Percentiles rank a stretch among this genome's conserved stretches.
phyloP scores from a whole-genome alignment of 1,284 basidiomycete genomes.

The Irpex lacteus region DNA sequence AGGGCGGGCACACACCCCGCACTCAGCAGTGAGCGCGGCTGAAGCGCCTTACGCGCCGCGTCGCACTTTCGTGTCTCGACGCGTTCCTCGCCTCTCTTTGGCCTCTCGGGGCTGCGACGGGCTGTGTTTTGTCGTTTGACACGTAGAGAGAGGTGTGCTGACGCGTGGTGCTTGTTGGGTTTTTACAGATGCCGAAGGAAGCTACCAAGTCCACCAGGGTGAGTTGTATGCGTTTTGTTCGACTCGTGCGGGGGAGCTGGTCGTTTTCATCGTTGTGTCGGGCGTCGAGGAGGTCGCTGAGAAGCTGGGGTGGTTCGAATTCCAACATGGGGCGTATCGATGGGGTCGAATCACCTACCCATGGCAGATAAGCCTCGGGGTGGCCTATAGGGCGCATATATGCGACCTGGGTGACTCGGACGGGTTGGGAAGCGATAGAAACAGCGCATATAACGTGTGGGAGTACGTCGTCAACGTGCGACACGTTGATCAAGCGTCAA shows the following conservation, averaged over 20 bases:
- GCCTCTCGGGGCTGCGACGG: not conserved
- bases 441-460: not conserved
- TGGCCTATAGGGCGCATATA: not conserved
- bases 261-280: constrained; percentile 7
- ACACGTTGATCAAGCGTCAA: not conserved
- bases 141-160: constrained; percentile 33
- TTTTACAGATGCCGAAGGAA: constrained; percentile 79
- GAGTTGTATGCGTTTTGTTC: constrained; percentile 23
- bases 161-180: constrained; percentile 24
- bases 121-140: constrained; percentile 15
- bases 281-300: not conserved
- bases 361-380: not conserved
- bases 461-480: not conserved
- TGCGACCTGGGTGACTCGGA: not conserved
- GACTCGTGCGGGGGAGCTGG: constrained; percentile 14
- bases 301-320: not conserved
- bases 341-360: not conserved
- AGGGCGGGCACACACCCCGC: not conserved
- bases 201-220: constrained; percentile 76
- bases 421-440: not conserved
- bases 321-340: not conserved
- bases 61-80: constrained; percentile 22
- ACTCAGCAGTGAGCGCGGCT: constrained; percentile 9
- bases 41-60: constrained; percentile 23
- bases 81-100: constrained; percentile 17